Evolutionary conservation across 257 asterid species (phyloP), one percentile per base, ranked within the genome.

Genomic region (Solanum megistacrolobum): DNA sequence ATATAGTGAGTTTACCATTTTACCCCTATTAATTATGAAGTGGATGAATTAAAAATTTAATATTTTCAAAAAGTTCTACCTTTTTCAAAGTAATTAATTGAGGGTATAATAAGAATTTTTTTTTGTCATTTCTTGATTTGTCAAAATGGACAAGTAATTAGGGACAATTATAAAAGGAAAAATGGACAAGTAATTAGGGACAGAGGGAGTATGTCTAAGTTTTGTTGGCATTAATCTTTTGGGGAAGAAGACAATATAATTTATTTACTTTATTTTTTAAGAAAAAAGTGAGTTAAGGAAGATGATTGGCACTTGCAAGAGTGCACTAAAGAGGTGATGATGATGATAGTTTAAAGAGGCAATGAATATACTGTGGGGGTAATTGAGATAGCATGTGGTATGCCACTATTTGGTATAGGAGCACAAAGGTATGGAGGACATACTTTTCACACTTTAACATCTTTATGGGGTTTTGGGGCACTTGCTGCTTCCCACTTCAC

Each of bases 351-450:
- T 82, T 16, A 81, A 86, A 86, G 83, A 48, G 35, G 83, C 3
- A 74, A 36, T 29, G 82, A 66, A 41, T 62, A 62, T 18, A 21
- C 8, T 0, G 38, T 88, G 31, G 32, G 66, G 79, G 76, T 7
- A 76, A 79, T 65, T 27, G n/a, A 60, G 34, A 39, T 8, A 55
- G 85, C 87, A 60, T 72, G 89, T 89, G 88, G 88, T n/a, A 82
- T 55, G 88, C 66, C 91, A 87, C 91, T 89, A 32, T 39, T 34
- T 85, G 52, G 58, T 48, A 69, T 25, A 84, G 58, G 32, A 86
- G 88, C 89, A 88, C 73, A 43, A 88, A 74, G 85, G 87, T 86
- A 86, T 86, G 89, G 89, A 84, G 55, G 76, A 27, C 65, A 55
- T 7, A 55, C 25, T 82, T 82, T 82, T 29, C 69, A 81, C 84